A percentile compares a stretch with the other conserved stretches of the same genome.
Evolutionary conservation across 2,329 filamentous ascomycete genomes (phyloP).

Genomic region (Monilinia aucupariae): DNA sequence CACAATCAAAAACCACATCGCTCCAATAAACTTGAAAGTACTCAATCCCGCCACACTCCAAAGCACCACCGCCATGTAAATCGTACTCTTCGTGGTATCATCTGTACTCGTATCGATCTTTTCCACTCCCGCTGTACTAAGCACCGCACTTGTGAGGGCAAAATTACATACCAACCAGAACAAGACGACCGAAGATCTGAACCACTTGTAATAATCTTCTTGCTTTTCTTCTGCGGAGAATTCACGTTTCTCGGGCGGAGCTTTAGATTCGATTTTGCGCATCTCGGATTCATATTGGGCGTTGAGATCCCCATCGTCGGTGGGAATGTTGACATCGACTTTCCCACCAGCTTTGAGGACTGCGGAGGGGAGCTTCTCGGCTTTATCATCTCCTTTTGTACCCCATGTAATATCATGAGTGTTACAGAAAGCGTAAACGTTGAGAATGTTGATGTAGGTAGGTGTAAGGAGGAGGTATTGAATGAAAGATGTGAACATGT

Average conservation of each 20-base stretch:
- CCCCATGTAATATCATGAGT: constrained; percentile 99
- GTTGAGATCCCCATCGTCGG: constrained; percentile 91
- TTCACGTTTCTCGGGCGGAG: constrained; percentile 62
- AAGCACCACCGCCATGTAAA: constrained; percentile 36
- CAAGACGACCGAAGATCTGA: constrained; percentile 84
- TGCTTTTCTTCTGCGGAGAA: constrained; percentile 67
- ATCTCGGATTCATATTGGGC: constrained; percentile 89
- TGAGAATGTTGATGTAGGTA: constrained; percentile 90
- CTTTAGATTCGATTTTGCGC: constrained; percentile 66
- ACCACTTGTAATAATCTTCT: constrained; percentile 97
- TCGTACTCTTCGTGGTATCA: constrained; percentile 43
- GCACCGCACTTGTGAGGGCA: constrained; percentile 75
- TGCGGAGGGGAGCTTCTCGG: constrained; percentile 82
- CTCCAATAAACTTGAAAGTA: constrained; percentile 35
- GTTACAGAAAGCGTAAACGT: constrained; percentile 99
- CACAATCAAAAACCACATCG: constrained; percentile 64
- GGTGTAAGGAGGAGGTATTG: constrained; percentile 94
- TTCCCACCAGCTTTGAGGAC: constrained; percentile 91
- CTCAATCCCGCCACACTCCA: constrained; percentile 36
- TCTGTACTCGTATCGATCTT: constrained; percentile 64
- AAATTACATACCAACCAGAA: constrained; percentile 98
- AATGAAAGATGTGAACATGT: constrained; percentile 87
- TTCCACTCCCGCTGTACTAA: constrained; percentile 79
- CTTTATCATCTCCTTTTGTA: constrained; percentile 97
- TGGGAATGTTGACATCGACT: constrained; percentile 78